A percentile compares a stretch with the other conserved stretches of the same genome.
These are phyloP conservation scores for Candida ulmi DNA, from an alignment of 805 yeast genomes.

Conservation along the genomic window DNA sequence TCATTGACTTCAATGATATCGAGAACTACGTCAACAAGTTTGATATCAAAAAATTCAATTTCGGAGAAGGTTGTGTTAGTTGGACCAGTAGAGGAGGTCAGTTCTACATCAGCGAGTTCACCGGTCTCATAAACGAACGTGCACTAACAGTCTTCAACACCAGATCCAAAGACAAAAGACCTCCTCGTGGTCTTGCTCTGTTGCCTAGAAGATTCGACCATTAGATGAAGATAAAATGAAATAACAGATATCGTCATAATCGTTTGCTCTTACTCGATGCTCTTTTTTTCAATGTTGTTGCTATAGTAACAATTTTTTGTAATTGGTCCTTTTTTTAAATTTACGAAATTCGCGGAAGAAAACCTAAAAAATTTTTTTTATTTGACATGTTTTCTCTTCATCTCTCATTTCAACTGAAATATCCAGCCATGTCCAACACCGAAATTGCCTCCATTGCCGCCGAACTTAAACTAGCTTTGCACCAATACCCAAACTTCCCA, in stretches of 20 bases:
- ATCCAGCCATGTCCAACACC: slow-evolving; percentile 8
- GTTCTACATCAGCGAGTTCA: slow-evolving; percentile 60
- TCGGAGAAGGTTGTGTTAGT: slow-evolving; percentile 70
- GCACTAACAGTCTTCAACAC: slow-evolving; percentile 30
- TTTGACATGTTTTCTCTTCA: no score
- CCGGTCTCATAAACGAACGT: slow-evolving; percentile 14
- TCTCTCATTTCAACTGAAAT: no score
- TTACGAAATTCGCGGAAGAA: no score
- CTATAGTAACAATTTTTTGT: no score
- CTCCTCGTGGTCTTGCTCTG: no score
- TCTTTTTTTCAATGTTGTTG: no score
- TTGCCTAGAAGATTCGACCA: no score
- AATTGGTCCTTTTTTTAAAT: no score
- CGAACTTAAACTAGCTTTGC: slow-evolving; percentile 48
- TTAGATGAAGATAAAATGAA: no score
- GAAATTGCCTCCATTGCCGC: slow-evolving; percentile 27
- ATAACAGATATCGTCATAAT: no score
- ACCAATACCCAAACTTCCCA: slow-evolving; percentile 93
- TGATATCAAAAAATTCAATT: slow-evolving; percentile 54
- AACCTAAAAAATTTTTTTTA: no score
- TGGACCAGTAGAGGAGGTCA: slow-evolving; percentile 82
- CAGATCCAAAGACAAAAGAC: slow-evolving; percentile 17
- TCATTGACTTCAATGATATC: slow-evolving; percentile 45
- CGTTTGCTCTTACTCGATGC: no score
- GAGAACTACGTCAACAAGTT: slow-evolving; percentile 60